These are phyloP conservation scores for Aureobasidium musti DNA, from an alignment of 2,329 filamentous ascomycete species.

Conservation along the genomic window DNA sequence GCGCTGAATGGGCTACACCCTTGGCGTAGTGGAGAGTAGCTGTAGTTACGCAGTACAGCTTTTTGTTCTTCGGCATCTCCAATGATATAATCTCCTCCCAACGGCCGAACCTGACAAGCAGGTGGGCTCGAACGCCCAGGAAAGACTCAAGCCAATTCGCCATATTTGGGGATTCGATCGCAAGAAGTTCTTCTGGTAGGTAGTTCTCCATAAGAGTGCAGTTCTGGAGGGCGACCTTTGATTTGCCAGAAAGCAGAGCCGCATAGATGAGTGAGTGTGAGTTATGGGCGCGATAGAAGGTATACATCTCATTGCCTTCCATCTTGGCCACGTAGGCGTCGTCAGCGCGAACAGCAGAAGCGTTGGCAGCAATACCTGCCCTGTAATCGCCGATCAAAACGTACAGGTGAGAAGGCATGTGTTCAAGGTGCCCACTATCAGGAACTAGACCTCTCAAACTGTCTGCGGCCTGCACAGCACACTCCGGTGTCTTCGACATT, in stretches of 20 bases:
- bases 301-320: slow-evolving; percentile 71
- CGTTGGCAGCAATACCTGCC: slow-evolving; percentile 66
- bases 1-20: slow-evolving; percentile 66
- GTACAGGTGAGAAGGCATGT: slow-evolving; percentile 79
- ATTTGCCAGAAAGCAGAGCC: slow-evolving; percentile 74
- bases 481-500: slow-evolving; percentile 69
- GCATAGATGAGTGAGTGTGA: slow-evolving; percentile 75
- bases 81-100: slow-evolving; percentile 68
- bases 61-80: slow-evolving; percentile 57
- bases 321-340: slow-evolving; percentile 62
- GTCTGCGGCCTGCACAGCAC: slow-evolving; percentile 62
- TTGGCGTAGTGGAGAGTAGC: slow-evolving; percentile 69
- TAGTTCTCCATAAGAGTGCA: slow-evolving; percentile 61
- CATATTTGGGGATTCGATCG: slow-evolving; percentile 62
- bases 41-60: slow-evolving; percentile 68
- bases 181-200: slow-evolving; percentile 64
- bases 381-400: slow-evolving; percentile 71
- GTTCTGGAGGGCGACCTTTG: slow-evolving; percentile 62
- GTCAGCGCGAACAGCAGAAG: slow-evolving; percentile 66
- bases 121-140: slow-evolving; percentile 66
- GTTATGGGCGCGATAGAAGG: slow-evolving; percentile 72
- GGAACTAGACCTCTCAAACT: slow-evolving; percentile 65
- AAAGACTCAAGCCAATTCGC: slow-evolving; percentile 77
- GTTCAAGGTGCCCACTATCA: slow-evolving; percentile 68
- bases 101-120: slow-evolving; percentile 71